Conservation (phyloP, 106 monocot species). For the Dendrobium huoshanense region DNA sequence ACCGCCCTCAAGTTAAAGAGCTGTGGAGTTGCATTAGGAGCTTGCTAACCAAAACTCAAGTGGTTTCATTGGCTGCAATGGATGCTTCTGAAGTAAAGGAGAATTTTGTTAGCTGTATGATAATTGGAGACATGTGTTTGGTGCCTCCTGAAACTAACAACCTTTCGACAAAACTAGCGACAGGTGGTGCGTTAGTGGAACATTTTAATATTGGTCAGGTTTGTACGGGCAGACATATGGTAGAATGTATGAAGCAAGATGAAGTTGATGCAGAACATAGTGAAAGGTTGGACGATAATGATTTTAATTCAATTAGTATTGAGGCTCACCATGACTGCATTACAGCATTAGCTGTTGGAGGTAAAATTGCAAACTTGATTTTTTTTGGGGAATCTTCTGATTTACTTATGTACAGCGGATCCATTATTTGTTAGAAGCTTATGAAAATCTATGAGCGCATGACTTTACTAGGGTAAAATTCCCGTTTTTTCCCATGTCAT, state of each 20-base stretch:
- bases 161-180: slow-evolving; percentile 1
- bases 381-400: neutral
- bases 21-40: slow-evolving; percentile 49
- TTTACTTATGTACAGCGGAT: neutral
- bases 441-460: neutral
- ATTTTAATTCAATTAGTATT: slow-evolving; percentile 35
- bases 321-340: slow-evolving; percentile 69
- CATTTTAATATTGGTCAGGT: neutral
- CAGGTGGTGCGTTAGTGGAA: neutral
- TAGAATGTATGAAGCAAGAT: slow-evolving; percentile 20
- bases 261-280: slow-evolving; percentile 11
- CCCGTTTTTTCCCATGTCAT: neutral
- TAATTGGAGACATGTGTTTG: slow-evolving; percentile 27
- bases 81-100: slow-evolving; percentile 21
- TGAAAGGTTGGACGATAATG: slow-evolving; percentile 12
- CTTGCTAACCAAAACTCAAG: slow-evolving; percentile 13
- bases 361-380: slow-evolving; percentile 27
- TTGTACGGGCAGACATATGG: slow-evolving; percentile 8
- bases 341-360: slow-evolving; percentile 76
- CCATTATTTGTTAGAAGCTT: neutral
- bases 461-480: neutral
- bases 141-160: neutral
- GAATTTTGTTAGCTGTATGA: slow-evolving; percentile 35
- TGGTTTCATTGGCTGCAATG: slow-evolving; percentile 12
- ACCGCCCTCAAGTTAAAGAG: slow-evolving; percentile 52